Evolutionary conservation across 305 asterid species (phyloP).

Genomic region (Solanum chacoense): DNA sequence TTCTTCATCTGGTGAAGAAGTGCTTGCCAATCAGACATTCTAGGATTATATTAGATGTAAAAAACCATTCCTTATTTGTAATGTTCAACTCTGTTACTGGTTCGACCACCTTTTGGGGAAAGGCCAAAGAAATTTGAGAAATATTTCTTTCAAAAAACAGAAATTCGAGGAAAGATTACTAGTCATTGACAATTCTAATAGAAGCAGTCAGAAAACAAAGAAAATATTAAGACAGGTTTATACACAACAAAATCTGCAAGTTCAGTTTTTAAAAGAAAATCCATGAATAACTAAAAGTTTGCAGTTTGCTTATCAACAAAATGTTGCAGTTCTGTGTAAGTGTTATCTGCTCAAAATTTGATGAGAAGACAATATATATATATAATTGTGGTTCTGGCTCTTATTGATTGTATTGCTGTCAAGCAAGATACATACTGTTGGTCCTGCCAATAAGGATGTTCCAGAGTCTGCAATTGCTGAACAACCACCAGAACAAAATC

Average conservation of each 20-base stretch:
- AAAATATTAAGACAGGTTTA: background rate
- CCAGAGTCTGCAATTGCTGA: constrained; percentile 94
- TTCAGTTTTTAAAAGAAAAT: background rate
- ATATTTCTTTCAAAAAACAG: background rate
- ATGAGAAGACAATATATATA: background rate
- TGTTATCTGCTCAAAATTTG: background rate
- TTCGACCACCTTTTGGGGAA: background rate
- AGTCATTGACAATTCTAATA: background rate
- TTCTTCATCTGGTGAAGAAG: background rate
- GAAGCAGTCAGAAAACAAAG: background rate
- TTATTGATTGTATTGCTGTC: background rate
- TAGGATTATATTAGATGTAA: background rate
- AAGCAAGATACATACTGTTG: constrained; percentile 49
- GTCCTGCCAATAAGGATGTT: constrained; percentile 86
- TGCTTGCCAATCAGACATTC: background rate
- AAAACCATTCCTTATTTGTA: background rate
- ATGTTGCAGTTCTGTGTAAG: background rate
- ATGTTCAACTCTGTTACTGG: background rate
- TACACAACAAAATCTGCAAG: background rate
- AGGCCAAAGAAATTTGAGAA: background rate
- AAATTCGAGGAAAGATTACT: background rate
- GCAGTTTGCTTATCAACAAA: background rate
- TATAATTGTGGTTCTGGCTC: background rate
- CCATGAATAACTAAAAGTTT: background rate
- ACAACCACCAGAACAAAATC: constrained; percentile 72